Conservation (phyloP, 805 yeast species). For the Komagataella kurtzmanii region DNA sequence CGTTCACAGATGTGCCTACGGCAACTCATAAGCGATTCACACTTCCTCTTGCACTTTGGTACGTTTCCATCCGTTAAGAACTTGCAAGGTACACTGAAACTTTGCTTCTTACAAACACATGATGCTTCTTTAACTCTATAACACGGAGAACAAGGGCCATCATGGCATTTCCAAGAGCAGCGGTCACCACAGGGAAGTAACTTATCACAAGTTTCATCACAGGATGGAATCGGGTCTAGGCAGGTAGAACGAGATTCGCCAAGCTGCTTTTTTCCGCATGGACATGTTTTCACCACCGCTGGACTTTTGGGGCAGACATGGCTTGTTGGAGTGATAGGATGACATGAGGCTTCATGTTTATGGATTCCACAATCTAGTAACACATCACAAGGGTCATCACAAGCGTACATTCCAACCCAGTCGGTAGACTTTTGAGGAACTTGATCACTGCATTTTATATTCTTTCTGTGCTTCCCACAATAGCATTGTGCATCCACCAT, state of each 20-base stretch:
- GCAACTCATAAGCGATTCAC: conserved; percentile 66
- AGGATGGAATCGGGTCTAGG: conserved; percentile 69
- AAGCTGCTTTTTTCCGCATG: conserved; percentile 55
- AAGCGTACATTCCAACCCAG: conserved; percentile 42
- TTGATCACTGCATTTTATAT: conserved; percentile 30
- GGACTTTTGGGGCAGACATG: conserved; percentile 56
- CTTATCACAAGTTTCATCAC: conserved; percentile 55
- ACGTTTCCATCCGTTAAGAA: conserved; percentile 32
- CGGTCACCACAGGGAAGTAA: conserved; percentile 55
- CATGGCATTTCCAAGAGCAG: conserved; percentile 64
- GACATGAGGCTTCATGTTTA: conserved; percentile 35
- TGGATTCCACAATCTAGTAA: conserved; percentile 55
- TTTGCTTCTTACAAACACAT: conserved; percentile 51
- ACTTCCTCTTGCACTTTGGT: conserved; percentile 59
- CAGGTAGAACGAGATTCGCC: conserved; percentile 37
- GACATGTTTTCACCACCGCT: conserved; percentile 44
- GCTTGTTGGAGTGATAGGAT: conserved; percentile 22
- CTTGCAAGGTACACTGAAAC: conserved; percentile 51
- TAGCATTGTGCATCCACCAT: conserved; percentile 43
- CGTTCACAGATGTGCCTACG: conserved; percentile 65
- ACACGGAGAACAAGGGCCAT: conserved; percentile 65
- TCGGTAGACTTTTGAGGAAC: conserved; percentile 19
- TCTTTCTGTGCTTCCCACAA: conserved; percentile 48
- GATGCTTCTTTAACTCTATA: conserved; percentile 30
- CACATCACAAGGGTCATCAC: conserved; percentile 29